Conservation (phyloP, 129 eudicot genomes). For the Flaveria brownii region DNA sequence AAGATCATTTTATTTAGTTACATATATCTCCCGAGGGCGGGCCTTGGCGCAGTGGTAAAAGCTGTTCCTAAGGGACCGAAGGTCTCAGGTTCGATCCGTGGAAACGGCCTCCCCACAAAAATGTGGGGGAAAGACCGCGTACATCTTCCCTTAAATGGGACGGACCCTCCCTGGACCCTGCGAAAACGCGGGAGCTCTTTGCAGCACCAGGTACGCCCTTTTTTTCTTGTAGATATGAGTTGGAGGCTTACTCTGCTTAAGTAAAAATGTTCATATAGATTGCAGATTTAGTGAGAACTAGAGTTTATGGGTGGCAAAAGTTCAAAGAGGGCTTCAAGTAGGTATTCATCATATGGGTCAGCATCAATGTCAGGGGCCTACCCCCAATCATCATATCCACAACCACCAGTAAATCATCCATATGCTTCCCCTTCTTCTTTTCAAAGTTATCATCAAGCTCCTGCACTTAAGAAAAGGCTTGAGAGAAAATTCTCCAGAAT, state of each 20-base stretch:
- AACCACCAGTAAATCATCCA: slow-evolving; percentile 43
- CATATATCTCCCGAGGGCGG: no score
- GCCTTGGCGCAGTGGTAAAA: no score
- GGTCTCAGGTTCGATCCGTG: no score
- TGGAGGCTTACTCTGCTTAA: slow-evolving; percentile 4
- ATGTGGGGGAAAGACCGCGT: no score
- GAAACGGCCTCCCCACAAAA: no score
- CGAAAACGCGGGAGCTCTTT: no score
- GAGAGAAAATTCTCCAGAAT: slow-evolving; percentile 76
- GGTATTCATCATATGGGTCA: slow-evolving; percentile 64
- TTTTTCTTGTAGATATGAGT: background rate
- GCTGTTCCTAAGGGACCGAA: no score
- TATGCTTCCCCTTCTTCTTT: slow-evolving; percentile 50
- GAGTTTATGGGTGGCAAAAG: slow-evolving; percentile 67
- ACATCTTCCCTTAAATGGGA: no score
- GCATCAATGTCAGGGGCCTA: slow-evolving; percentile 48
- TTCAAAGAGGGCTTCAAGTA: slow-evolving; percentile 64
- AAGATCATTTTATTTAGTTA: background rate
- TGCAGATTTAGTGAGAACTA: slow-evolving; percentile 31
- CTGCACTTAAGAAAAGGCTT: slow-evolving; percentile 46
- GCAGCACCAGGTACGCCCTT: no score
- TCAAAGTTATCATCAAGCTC: slow-evolving; percentile 47
- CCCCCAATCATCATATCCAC: slow-evolving; percentile 51
- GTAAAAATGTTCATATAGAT: background rate
- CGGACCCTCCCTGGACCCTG: no score